Conservation (phyloP, 2,329 filamentous ascomycete genomes). For the Pseudogymnoascus pannorum region DNA sequence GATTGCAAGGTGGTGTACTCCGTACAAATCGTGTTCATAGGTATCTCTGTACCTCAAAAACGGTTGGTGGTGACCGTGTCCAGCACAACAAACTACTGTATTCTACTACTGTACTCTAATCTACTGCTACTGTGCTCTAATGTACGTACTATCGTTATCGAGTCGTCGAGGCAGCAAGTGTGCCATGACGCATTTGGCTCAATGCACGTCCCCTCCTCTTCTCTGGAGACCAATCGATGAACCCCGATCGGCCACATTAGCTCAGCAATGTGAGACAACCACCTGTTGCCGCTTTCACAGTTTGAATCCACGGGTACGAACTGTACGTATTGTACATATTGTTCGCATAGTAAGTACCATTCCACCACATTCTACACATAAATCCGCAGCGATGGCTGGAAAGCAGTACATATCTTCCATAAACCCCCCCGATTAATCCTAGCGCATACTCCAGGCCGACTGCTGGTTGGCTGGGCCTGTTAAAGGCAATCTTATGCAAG, state of each 20-base stretch:
- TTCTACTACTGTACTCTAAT: slow-evolving; percentile 2
- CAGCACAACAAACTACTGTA: neutral
- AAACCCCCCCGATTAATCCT: neutral
- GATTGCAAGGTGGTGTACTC: neutral
- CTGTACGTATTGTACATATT: neutral
- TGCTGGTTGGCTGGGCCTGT: neutral
- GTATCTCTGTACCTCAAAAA: neutral
- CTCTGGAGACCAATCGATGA: slow-evolving; percentile 4
- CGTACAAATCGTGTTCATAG: too few relatives aligned
- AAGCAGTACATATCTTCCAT: neutral
- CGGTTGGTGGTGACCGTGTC: slow-evolving; percentile 3
- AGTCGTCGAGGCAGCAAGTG: slow-evolving; percentile 1
- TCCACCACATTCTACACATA: neutral
- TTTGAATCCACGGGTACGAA: too few relatives aligned
- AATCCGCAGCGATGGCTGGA: neutral
- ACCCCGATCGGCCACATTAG: neutral
- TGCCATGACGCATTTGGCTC: slow-evolving; percentile 3
- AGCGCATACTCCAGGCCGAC: neutral
- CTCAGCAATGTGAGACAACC: neutral
- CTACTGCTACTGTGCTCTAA: slow-evolving; percentile 1
- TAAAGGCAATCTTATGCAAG: neutral
- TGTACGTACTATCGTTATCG: neutral
- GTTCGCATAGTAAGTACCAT: neutral
- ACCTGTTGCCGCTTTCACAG: slow-evolving; percentile 7
- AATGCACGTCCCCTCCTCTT: neutral